A percentile compares a stretch with the other conserved stretches of the same genome.
Evolutionary conservation across 1,284 basidiomycete species (phyloP).

Genomic region (Cronartium ribicola): DNA sequence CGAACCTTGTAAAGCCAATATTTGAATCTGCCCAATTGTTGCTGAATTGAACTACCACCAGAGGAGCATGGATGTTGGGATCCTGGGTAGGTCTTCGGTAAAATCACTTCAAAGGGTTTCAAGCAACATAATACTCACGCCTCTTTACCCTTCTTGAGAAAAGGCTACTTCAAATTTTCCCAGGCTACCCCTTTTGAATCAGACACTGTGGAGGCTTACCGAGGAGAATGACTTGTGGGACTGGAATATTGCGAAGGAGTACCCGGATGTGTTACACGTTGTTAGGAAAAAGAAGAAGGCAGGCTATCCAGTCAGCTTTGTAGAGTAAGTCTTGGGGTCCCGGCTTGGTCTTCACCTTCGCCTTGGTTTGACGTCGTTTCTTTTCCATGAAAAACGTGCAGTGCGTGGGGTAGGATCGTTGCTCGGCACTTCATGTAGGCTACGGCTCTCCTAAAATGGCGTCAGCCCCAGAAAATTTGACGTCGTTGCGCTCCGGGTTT

Average conservation of each 20-base stretch:
- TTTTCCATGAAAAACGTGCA: not conserved
- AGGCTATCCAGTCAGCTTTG: slow-evolving; percentile 25
- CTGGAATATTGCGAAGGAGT: slow-evolving; percentile 35
- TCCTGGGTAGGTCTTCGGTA: slow-evolving; percentile 10
- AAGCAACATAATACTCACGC: not conserved
- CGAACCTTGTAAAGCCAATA: not conserved
- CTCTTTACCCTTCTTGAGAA: not conserved
- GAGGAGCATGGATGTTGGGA: slow-evolving; percentile 32
- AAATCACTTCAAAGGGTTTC: not conserved
- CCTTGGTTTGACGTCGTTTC: not conserved
- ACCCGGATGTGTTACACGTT: slow-evolving; percentile 11
- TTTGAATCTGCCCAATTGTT: not conserved
- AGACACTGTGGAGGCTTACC: slow-evolving; percentile 21
- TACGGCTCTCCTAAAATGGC: not conserved
- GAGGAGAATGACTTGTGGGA: slow-evolving; percentile 29
- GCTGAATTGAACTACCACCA: not conserved
- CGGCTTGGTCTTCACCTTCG: not conserved
- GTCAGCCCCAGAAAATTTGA: not conserved
- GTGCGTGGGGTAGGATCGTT: slow-evolving; percentile 36
- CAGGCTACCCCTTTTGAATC: slow-evolving; percentile 9
- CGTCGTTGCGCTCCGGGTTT: not conserved
- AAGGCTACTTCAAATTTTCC: slow-evolving; percentile 36
- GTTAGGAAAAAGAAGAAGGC: slow-evolving; percentile 32
- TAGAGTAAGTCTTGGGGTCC: slow-evolving; percentile 25
- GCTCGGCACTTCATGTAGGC: slow-evolving; percentile 37